Base-by-base conservation (phyloP, 2,329 filamentous ascomycete genomes). In the Penicillium sp. region DNA sequence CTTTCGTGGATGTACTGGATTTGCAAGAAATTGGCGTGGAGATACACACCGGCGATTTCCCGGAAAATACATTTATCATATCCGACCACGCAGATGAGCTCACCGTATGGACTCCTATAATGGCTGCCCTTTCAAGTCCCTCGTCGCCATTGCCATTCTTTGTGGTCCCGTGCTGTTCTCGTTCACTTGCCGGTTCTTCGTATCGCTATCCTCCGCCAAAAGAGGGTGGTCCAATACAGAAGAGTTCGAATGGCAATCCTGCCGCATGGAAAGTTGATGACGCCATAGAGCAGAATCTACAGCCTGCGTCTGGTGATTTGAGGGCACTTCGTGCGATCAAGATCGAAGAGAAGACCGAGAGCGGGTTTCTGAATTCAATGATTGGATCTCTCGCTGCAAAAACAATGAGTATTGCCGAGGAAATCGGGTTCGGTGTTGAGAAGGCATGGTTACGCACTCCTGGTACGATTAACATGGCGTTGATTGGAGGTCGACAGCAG, bases 11-110 rank as follows among this genome's bases (percentile, higher is more conserved):
- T 47, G 66, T 59, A 2, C 42, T 70, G 6, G 48, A 45, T 3
- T 23, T 53, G 19, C 21, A 50, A n/a, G 43, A 63, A 15, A 42
- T 68, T 6, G 66, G 60, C 7, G 56, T 68, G 31, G 52, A 62
- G 13, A 66, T 68, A 9, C 73, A 76, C 45, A 67, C 71, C 61
- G 94, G 93, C 36, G 69, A 81, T 10, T 96, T 97, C 68, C 81
- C 85, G 0, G 72, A 75, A 17, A 86, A 86, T 29, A 96, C 91
- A 0, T 99, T 99, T 74, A 91, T 99, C 67, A 89, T 99, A 62
- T 96, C 92, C 49, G 99, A 99, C 70, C 94, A 99, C 73, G 93
- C 93, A 12, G 94, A 99, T 71, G 93, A 99, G 76, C 83, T 99
- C 15, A 99, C 94, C 0, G 86, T 91, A 0, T 99, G 94, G 94